Evolutionary conservation across 441 rosid species (phyloP), one percentile per base, ranked within the genome.

Genomic region (Gossypium schwendimanii): DNA sequence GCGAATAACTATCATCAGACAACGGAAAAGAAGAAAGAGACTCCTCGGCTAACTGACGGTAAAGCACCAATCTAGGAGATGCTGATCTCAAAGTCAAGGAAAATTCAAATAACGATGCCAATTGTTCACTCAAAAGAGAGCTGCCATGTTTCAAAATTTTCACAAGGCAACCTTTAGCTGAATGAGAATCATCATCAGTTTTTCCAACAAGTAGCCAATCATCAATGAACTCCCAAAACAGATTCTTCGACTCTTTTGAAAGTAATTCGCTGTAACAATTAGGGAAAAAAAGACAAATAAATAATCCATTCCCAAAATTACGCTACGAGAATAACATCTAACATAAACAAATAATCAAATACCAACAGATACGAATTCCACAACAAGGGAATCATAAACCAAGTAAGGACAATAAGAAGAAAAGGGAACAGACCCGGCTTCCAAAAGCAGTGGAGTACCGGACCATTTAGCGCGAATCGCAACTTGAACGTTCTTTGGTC

Each of bases 381-480:
- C 26, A 54, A 54, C 59, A 18, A 54, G 31, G 36, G 53, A 55
- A 68, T 20, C 28, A 47, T 41, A 5, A 63, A 63, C 18, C 33
- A 9, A 73, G 3, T 68, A 69, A 24, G 21, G 39, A 36, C 21
- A 17, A 63, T 14, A 67, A 54, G 8, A 23, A 57, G 15, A 23
- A 31, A 58, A 47, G 23, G 33, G 71, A 73, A 72, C 82, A 59
- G 74, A 93, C 98, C 97, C 93, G 73, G 98, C 98, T 88, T 96
- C 99, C 67, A 96, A 81, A 69, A 96, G 89, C 82, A 96, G 76
- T 18, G 99, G 96, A 86, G 99, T 93, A 69, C 99, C 98, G 61
- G 90, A 89, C 99, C 98, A 96, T 83, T 92, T 96, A 21, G 97
- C 98, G 45, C 83, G 87, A 84, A 96, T 81, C 1, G 97, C 96